A percentile compares a stretch with the other conserved stretches of the same genome.
These are phyloP conservation scores for Curvularia lunata DNA, from an alignment of 2,329 filamentous ascomycete species.

Conservation along the genomic window DNA sequence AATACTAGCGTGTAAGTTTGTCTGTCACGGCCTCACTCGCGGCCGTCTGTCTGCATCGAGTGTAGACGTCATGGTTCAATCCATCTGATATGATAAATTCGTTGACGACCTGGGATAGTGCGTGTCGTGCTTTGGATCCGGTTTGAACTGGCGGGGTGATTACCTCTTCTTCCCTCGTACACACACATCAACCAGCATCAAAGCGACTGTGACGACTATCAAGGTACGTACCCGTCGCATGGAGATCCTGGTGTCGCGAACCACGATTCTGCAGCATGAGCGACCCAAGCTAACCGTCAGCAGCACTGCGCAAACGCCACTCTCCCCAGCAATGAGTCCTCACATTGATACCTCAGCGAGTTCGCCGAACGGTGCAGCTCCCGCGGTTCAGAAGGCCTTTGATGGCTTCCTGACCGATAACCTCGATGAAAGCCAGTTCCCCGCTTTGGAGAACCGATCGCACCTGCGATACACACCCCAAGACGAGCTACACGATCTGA, in stretches of 20 bases:
- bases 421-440: conserved; percentile 38
- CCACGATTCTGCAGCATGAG: not conserved
- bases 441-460: conserved; percentile 47
- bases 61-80: conserved; percentile 33
- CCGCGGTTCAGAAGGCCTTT: conserved; percentile 37
- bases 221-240: conserved; percentile 3
- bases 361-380: conserved; percentile 25
- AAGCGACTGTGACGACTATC: conserved; percentile 12
- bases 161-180: not conserved
- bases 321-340: conserved; percentile 38
- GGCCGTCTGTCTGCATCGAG: conserved; percentile 9
- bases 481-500: conserved; percentile 77
- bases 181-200: not conserved
- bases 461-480: conserved; percentile 61
- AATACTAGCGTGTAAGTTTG: conserved; percentile 4
- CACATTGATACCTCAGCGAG: conserved; percentile 39
- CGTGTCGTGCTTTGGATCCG: not conserved
- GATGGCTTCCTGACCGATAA: conserved; percentile 34
- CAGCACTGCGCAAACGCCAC: not conserved
- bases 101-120: conserved; percentile 11
- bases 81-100: conserved; percentile 11
- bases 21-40: not conserved
- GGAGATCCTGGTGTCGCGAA: not conserved
- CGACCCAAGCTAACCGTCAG: conserved; percentile 5
- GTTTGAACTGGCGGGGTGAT: not conserved